A percentile compares a stretch with the other conserved stretches of the same genome.
phyloP scores from a whole-genome alignment of 495 filamentous ascomycete genomes.

The Aspergillus steynii region DNA sequence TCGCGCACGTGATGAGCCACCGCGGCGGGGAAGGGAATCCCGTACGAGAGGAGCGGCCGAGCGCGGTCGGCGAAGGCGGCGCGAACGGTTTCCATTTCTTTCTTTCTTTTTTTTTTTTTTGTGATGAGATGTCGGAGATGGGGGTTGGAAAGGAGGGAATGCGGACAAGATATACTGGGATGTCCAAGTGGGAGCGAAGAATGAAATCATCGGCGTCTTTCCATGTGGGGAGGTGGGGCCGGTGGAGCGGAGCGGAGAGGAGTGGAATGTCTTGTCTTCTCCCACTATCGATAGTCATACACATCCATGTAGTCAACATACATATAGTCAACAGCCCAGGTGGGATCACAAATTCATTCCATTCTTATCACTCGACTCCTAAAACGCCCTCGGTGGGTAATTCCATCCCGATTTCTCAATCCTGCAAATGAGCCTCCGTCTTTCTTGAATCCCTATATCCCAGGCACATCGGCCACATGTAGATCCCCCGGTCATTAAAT shows the following conservation, averaged over 20 bases:
- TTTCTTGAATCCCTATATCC: not conserved
- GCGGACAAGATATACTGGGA: not conserved
- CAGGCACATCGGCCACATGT: not conserved
- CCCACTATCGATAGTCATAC: too few relatives aligned
- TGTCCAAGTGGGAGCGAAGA: constrained; percentile 1
- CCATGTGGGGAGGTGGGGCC: constrained; percentile 19
- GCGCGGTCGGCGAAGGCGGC: constrained; percentile 39
- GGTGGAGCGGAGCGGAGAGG: constrained; percentile 8
- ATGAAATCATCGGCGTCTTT: constrained; percentile 4
- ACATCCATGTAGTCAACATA: too few relatives aligned
- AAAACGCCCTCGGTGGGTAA: not conserved
- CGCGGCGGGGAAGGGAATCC: constrained; percentile 51
- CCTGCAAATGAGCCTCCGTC: not conserved
- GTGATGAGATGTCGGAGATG: too few relatives aligned
- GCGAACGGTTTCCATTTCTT: constrained; percentile 37
- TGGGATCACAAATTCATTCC: not conserved
- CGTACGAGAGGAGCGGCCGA: constrained; percentile 49
- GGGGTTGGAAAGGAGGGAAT: not conserved
- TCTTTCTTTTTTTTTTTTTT: too few relatives aligned
- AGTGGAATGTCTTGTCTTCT: not conserved
- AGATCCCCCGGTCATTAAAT: not conserved
- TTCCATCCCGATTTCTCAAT: not conserved
- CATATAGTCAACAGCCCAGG: too few relatives aligned
- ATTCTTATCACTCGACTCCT: not conserved
- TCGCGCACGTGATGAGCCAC: constrained; percentile 48